These are phyloP conservation scores for Chlorencoelia australis DNA, from an alignment of 2,329 filamentous ascomycete genomes.

Conservation along the genomic window DNA sequence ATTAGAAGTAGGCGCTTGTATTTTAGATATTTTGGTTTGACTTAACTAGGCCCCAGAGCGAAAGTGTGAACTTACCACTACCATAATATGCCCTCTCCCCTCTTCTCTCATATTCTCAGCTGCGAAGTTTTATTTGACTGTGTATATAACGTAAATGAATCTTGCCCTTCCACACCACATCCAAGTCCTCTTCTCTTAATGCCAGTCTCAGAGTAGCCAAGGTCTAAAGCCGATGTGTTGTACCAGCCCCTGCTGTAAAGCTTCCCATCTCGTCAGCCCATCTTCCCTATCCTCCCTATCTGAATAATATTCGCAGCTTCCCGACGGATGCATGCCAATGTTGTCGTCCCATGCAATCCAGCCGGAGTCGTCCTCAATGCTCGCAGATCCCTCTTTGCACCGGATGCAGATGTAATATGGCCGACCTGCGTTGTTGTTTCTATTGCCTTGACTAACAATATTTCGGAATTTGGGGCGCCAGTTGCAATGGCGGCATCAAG, in stretches of 20 bases:
- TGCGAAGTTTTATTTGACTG: neutral
- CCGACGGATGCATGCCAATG: neutral
- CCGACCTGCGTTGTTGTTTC: constrained; percentile 1
- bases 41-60: too few relatives aligned
- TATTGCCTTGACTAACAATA: neutral
- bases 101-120: neutral
- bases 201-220: neutral
- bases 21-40: too few relatives aligned
- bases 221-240: neutral
- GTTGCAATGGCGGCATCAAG: neutral
- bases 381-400: too few relatives aligned
- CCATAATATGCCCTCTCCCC: too few relatives aligned
- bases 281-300: neutral
- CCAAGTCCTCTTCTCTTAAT: neutral
- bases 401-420: neutral
- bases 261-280: neutral
- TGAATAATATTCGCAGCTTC: neutral
- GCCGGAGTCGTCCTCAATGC: too few relatives aligned
- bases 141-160: neutral
- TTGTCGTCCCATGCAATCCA: constrained; percentile 1
- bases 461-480: neutral
- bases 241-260: neutral
- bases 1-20: too few relatives aligned
- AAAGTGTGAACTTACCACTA: too few relatives aligned
- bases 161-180: neutral